Evolutionary conservation across 2,329 filamentous ascomycete genomes (phyloP), one percentile per base, ranked within the genome.

Genomic region (Alternaria brassicae): DNA sequence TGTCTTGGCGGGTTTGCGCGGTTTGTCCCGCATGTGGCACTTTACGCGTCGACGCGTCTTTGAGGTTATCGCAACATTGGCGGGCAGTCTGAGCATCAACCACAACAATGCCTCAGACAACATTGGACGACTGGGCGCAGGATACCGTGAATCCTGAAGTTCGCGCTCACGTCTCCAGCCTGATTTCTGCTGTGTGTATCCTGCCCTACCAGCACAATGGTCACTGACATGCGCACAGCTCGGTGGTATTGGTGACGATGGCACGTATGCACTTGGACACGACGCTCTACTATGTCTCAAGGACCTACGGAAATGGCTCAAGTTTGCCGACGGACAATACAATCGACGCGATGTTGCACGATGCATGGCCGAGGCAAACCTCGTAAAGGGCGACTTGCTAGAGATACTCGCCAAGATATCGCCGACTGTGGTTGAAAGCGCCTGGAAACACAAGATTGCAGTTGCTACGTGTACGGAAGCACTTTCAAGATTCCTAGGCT

Each of bases 291-390:
- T 95, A 58, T 95, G 93, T 72, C 83, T 99, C 57, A 93, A 94
- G 63, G 95, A 99, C 79, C 85, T 99, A 54, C 94, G 95, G 75
- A 90, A 90, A 86, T 99, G 95, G 95, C 85, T 99, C 67, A 93
- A 92, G 69, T 88, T 97, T 63, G 95, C 95, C 83, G 93, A 97
- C 77, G 91, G 96, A 75, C 96, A 96, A 77, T 88, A 90, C 65
- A 96, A 97, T 75, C 90, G 94, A 67, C 90, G 96, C 84, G 95
- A 99, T 75, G 95, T 99, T 60, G 93, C 94, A 61, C 86, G 95
- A 79, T 97, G 93, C 77, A 84, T 98, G 67, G 89, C 92, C 72
- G 93, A 98, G 78, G 91, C 93, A 42, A 97, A 97, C 73, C 79
- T 99, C n/a, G 87, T 98, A 56, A 90, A 90, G 73, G 91, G 92